Conservation (phyloP, 495 filamentous ascomycete genomes). For the Aspergillus diversus region DNA sequence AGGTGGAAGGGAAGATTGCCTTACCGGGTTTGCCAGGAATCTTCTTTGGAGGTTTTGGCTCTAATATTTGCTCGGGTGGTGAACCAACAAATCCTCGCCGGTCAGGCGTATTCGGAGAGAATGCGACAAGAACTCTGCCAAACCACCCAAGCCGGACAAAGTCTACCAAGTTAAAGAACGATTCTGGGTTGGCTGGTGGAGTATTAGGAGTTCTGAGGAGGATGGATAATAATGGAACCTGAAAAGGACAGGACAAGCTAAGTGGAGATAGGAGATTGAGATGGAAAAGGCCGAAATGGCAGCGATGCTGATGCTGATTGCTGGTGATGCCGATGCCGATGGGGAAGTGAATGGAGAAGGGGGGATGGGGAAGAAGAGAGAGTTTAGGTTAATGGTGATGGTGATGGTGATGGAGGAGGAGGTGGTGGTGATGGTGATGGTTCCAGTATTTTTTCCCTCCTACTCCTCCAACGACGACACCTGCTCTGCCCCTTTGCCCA, state of each 20-base stretch:
- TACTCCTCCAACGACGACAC: not conserved
- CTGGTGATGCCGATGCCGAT: slow-evolving; percentile 19
- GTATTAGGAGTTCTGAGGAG: not conserved
- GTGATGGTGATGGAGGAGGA: slow-evolving; percentile 4
- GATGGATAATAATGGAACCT: slow-evolving; percentile 4
- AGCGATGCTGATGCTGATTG: slow-evolving; percentile 12
- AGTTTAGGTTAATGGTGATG: slow-evolving; percentile 16
- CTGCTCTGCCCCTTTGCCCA: slow-evolving; percentile 13
- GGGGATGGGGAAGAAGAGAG: slow-evolving; percentile 15
- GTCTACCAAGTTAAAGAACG: slow-evolving; percentile 6
- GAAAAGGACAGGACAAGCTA: slow-evolving; percentile 5
- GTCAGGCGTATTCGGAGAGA: slow-evolving; percentile 18
- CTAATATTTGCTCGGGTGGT: slow-evolving; percentile 22
- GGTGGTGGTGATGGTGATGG: slow-evolving; percentile 16
- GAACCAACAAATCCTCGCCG: slow-evolving; percentile 28
- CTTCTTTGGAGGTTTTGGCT: slow-evolving; percentile 24
- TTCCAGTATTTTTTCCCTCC: slow-evolving; percentile 13
- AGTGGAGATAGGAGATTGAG: slow-evolving; percentile 11
- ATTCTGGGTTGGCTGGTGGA: slow-evolving; percentile 13
- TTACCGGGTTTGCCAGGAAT: slow-evolving; percentile 29
- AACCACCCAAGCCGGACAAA: slow-evolving; percentile 17
- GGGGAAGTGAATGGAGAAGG: slow-evolving; percentile 6
- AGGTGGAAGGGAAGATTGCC: slow-evolving; percentile 20
- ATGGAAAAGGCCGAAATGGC: slow-evolving; percentile 4
- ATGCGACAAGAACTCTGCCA: slow-evolving; percentile 15